Evolutionary conservation across 352 stramenopile species (phyloP), one percentile per base, ranked within the genome.

Genomic region (Phytophthora agathidicida): DNA sequence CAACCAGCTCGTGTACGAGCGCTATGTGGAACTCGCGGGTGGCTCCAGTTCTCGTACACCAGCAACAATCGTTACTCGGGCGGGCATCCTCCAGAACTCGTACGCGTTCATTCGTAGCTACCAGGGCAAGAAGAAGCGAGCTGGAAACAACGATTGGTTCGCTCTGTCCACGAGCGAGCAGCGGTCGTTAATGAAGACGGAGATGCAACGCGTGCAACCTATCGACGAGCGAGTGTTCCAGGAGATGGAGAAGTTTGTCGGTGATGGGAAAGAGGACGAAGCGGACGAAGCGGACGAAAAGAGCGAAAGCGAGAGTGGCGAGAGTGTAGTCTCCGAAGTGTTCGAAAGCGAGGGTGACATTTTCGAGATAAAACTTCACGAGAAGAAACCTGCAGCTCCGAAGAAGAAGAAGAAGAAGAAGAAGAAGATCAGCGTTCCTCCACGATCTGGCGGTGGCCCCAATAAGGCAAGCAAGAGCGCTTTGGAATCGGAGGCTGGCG

Each of bases 101-200:
- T 54, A 55, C 20, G 32, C 24, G 7, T 69, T 59, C 10, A 69
- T 69, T 32, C 24, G 26, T 13, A 30, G 26, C 0, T 69, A 65
- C 14, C n/a, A 26, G 11, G 26, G 20, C 11, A 48, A 59, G 5
- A 31, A 19, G 22, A 27, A 62, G 1, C 32, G 9, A 0, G 49
- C 28, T 50, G 60, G 16, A 6, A 30, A 8, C 6, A n/a, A 45
- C 3, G 51, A 67, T 3, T 69, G 60, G 60, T 69, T 69, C 10
- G 7, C 14, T 0, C 6, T 69, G 22, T 10, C 44, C 27, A 41
- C 17, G 6, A 60, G 3, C 5, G 31, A 65, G 13, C 60, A 69
- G 39, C 30, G 39, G 19, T 13, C 38, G 38, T 43, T 64, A n/a
- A 69, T 69, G 60, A 47, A 65, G 33, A 65, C 38, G 8, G 46